Base-by-base conservation (phyloP, 305 asterid species). In the Fraxinus velutina region DNA sequence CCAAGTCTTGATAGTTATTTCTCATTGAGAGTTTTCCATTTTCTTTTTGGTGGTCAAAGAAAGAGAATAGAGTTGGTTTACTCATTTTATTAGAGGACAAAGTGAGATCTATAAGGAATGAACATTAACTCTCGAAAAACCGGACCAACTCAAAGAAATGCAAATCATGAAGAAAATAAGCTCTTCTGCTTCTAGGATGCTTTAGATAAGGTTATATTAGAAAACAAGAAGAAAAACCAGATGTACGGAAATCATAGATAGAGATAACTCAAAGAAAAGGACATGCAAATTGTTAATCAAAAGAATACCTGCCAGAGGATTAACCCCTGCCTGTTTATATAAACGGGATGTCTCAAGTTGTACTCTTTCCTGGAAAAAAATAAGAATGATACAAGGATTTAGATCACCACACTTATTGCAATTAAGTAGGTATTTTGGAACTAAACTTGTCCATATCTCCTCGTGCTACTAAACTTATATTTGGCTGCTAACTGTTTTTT, bases 291-390 rank as follows among this genome's bases (percentile, higher is more conserved):
- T 82, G 77, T 76, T 15, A 44, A 68, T 47, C 27, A 44, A 55
- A 84, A 77, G 24, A 76, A 77, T 89, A 93, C 98, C 98, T 87
- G 98, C 98, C 74, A 92, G 87, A 87, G 98, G 98, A 90, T 93
- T 93, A 85, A 93, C 96, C 85, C 96, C 97, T 68, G 98, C 98
- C 85, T 91, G 95, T 79, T 66, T 90, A 85, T 96, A 96, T 75
- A 96, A 82, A 79, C 98, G 98, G 62, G 98, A 86, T 79, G 99
- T 94, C 91, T 96, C 99, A 22, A 96, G 99, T 85, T 94, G 98
- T 87, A 96, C 93, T 88, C 99, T 93, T 89, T 96, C 99, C 99
- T 96, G 91, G 78, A 86, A 88, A 21, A 77, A 70, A 64, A 32
- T 60, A 75, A 68, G 60, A 74, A 78, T 33, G 64, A 50, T 32